A percentile compares a stretch with the other conserved stretches of the same genome.
phyloP scores from a whole-genome alignment of 2,329 filamentous ascomycete genomes.

The Aspergillus novoparasiticus region DNA sequence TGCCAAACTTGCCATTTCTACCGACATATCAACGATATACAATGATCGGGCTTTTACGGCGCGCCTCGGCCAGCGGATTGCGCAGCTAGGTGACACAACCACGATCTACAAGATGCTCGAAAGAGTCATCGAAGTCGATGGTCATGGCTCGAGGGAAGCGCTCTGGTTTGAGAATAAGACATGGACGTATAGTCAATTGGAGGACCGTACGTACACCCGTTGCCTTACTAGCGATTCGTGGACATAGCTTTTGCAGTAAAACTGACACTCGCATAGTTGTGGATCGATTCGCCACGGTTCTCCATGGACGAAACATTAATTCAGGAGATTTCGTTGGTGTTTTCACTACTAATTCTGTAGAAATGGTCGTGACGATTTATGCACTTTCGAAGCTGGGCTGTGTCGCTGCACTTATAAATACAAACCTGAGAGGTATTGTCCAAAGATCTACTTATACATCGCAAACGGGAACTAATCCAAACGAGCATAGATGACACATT shows the following conservation, averaged over 20 bases:
- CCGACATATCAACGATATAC: slow-evolving; percentile 40
- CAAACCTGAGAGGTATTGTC: slow-evolving; percentile 46
- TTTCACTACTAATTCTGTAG: slow-evolving; percentile 53
- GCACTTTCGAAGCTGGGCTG: slow-evolving; percentile 52
- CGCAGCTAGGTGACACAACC: slow-evolving; percentile 40
- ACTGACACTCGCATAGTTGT: slow-evolving; percentile 37
- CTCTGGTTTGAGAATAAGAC: slow-evolving; percentile 53
- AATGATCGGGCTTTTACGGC: slow-evolving; percentile 37
- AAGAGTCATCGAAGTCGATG: slow-evolving; percentile 43
- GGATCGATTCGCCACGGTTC: slow-evolving; percentile 46
- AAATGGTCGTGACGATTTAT: slow-evolving; percentile 50
- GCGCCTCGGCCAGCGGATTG: slow-evolving; percentile 39
- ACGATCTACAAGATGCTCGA: slow-evolving; percentile 49
- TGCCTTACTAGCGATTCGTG: not conserved
- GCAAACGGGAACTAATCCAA: not conserved
- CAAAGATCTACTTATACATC: not conserved
- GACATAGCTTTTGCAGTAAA: slow-evolving; percentile 1
- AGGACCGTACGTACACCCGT: slow-evolving; percentile 38
- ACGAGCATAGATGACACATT: slow-evolving; percentile 45
- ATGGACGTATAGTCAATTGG: slow-evolving; percentile 51
- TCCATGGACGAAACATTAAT: slow-evolving; percentile 41
- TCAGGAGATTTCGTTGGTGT: slow-evolving; percentile 48
- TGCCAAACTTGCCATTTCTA: slow-evolving; percentile 45
- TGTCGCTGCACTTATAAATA: slow-evolving; percentile 51
- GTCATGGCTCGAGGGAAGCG: slow-evolving; percentile 41